Evolutionary conservation across 140 eudicot genomes (phyloP), one percentile per base, ranked within the genome.

Genomic region (Anethum foeniculum): DNA sequence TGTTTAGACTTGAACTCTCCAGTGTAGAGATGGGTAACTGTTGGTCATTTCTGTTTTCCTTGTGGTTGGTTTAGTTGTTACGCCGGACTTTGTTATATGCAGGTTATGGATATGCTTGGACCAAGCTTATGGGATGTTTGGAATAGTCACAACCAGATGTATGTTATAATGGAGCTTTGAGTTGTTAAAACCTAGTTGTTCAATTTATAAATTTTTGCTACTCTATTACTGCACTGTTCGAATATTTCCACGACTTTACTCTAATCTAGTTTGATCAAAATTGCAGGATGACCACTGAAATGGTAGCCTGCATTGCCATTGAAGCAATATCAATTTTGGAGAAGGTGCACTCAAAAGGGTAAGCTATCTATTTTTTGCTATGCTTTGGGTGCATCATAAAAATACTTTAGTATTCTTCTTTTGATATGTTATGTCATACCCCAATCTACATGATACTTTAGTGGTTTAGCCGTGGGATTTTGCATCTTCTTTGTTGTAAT

Each of bases 51-150:
- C 44, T 68, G 44, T 68, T 68, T 15, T 30, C 23, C 74, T 6
- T 34, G 7, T 5, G 44, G 41, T 67, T 67, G 73, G 73, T 14
- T 67, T 30, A 0, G 8, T 67, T 30, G 23, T 67, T 28, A 67
- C 23, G 30, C 23, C 11, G 10, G 3, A 68, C 74, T 34, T 68
- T 68, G 73, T 32, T 68, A 68, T 68, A 68, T 84, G 82, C 75
- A 91, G 97, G 97, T 91, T 43, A 91, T 91, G 97, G 97, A 91
- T 82, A 90, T 91, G 89, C 82, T 91, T n/a, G 97, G 97, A 32
- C 97, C 97, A 52, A 91, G 97, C 84, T 86, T 91, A 74, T 91
- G 97, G 97, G 97, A 91, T 82, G 90, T 89, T 18, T 91, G 97
- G 97, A 89, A 89, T 82, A 84, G 88, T 81, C 83, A 88, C 1